Percentiles rank a stretch among this genome's conserved stretches.
phyloP scores from a whole-genome alignment of 805 yeast species.

The Saturnispora diversa region DNA sequence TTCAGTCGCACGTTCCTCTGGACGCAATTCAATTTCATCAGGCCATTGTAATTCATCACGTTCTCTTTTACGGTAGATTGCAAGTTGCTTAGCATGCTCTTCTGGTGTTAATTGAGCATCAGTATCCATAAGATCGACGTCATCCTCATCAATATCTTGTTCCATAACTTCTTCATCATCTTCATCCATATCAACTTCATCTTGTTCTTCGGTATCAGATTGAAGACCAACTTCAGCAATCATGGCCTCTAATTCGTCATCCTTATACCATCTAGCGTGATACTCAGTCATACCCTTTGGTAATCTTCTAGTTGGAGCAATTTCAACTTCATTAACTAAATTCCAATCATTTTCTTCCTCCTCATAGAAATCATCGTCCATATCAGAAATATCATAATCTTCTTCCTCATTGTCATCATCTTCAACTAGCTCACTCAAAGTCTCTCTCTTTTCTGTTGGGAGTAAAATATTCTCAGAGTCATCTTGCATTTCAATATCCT shows the following conservation, averaged over 20 bases:
- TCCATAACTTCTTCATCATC: conserved; percentile 9
- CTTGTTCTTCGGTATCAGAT: conserved; percentile 24
- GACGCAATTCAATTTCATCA: conserved; percentile 84
- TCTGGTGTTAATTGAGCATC: conserved; percentile 70
- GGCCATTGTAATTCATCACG: conserved; percentile 89
- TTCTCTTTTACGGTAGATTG: conserved; percentile 57
- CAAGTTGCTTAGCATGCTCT: conserved; percentile 74
- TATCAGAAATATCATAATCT: conserved; percentile 30
- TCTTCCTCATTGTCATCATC: conserved; percentile 30
- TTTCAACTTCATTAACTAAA: conserved; percentile 14
- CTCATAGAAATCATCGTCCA: conserved; percentile 15
- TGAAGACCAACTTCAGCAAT: conserved; percentile 35
- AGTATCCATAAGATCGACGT: conserved; percentile 48
- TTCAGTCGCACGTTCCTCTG: conserved; percentile 66
- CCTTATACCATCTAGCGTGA: conserved; percentile 68
- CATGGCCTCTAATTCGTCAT: conserved; percentile 42
- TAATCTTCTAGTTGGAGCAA: conserved; percentile 31
- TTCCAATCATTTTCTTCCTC: conserved; percentile 22
- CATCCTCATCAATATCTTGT: conserved; percentile 21
- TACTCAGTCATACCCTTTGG: conserved; percentile 73
- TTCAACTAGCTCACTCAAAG: conserved; percentile 34
- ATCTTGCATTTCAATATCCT: conserved; percentile 28
- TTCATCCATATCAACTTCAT: conserved; percentile 35
- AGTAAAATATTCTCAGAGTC: conserved; percentile 53
- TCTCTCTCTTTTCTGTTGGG: conserved; percentile 25